Evolutionary conservation across 192 early-diverging fungal genomes (phyloP), one percentile per base, ranked within the genome.

Genomic region (Podila horticola): DNA sequence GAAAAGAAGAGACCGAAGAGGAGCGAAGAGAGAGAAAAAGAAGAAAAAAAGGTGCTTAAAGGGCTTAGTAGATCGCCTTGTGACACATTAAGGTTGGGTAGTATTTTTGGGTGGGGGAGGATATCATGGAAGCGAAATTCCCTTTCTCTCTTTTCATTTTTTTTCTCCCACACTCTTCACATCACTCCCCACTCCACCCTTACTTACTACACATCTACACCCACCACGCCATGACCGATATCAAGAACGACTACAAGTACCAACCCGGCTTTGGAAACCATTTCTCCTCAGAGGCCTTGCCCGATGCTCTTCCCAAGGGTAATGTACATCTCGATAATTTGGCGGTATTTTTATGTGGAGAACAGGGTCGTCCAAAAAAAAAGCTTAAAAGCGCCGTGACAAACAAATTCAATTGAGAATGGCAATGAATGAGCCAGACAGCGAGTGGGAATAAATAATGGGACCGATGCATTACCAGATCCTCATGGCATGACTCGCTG

Each of bases 181-280:
- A 22, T 72, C 49, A 0, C 55, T n/a, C 36, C 52, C 8, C 45
- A 34, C 36, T 58, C 24, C 45, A 29, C 28, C 48, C 52, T 38
- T 24, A 17, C 68, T 57, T 2, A 0, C 38, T 29, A 17, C 50
- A 19, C 48, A 19, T 58, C 22, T 24, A n/a, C 29, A 26, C 24
- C 17, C 26, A 13, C 9, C 24, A 9, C 5, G 17, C 58, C 31
- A 75, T 75, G 73, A 62, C 71, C 19, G 64, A 81, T 19, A 71
- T 69, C 65, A 63, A 64, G 72, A 75, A 83, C 68, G 62, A 72
- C 57, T 89, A 90, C 79, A 55, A 76, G 58, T 97, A 98, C 83
- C 86, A 91, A 45, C 71, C 85, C 26, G 97, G 97, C 12, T 98
- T 97, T 65, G 95, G 95, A 34, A 98, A 97, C 86, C 89, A 93